Evolutionary conservation across 176 grass and related monocot species (phyloP).

Genomic region (Bolboschoenus planiculmis): DNA sequence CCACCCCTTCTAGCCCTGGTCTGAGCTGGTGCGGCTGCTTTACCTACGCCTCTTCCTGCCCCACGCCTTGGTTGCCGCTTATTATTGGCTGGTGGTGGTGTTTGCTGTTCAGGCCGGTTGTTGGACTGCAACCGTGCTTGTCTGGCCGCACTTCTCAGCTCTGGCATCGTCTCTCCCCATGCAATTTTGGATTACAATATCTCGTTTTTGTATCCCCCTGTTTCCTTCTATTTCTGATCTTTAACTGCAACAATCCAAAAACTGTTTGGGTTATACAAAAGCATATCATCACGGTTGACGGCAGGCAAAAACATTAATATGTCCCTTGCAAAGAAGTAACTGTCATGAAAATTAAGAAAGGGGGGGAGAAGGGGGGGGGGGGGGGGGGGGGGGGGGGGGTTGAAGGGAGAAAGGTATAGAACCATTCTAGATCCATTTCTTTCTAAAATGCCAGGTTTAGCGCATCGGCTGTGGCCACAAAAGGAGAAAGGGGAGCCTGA

Average conservation of each 20-base stretch:
- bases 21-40: conserved; percentile 33
- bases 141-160: conserved; percentile 70
- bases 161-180: conserved; percentile 92
- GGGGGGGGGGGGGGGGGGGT: too few species aligned
- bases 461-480: not conserved
- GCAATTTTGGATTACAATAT: conserved; percentile 32
- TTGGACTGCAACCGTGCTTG: conserved; percentile 65
- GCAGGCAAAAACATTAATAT: not conserved
- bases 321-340: not conserved
- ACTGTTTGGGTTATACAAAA: not conserved
- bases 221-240: not conserved
- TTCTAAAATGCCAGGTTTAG: not conserved
- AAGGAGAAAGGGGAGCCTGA: not conserved
- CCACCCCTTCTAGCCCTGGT: conserved; percentile 27
- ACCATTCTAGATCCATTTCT: not conserved
- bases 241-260: not conserved
- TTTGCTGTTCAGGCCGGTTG: conserved; percentile 36
- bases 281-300: not conserved
- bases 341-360: not conserved
- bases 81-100: conserved; percentile 30
- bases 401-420: too few species aligned
- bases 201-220: not conserved
- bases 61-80: conserved; percentile 30
- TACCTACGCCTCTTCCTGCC: conserved; percentile 44
- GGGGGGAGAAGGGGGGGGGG: too few species aligned